These are phyloP conservation scores for Uronychia binucleata DNA, from an alignment of 73 alveolate species.

Conservation along the genomic window DNA sequence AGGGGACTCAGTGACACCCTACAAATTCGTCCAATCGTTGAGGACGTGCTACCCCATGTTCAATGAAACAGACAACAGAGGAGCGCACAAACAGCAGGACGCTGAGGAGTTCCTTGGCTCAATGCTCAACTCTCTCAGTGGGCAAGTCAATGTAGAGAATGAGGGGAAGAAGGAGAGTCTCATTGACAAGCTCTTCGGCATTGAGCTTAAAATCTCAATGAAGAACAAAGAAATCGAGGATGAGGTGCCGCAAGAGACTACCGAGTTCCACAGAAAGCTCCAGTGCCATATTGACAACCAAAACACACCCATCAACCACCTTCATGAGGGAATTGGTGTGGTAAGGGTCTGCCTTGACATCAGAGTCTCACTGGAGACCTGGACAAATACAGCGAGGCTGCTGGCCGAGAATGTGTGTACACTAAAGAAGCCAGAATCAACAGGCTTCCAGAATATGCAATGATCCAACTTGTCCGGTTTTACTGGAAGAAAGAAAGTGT, in stretches of 20 bases:
- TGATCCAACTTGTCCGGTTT: slow-evolving; percentile 94
- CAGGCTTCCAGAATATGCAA: slow-evolving; percentile 89
- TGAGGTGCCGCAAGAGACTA: slow-evolving; percentile 71
- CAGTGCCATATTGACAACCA: slow-evolving; percentile 91
- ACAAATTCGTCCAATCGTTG: slow-evolving; percentile 72
- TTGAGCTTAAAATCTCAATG: slow-evolving; percentile 82
- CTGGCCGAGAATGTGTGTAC: slow-evolving; percentile 80
- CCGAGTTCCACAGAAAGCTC: slow-evolving; percentile 75
- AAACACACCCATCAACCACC: slow-evolving; percentile 83
- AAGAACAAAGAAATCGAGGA: slow-evolving; percentile 76
- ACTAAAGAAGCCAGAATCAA: slow-evolving; percentile 83
- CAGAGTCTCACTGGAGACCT: slow-evolving; percentile 87
- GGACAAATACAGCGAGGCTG: slow-evolving; percentile 81
- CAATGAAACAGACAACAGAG: slow-evolving; percentile 89
- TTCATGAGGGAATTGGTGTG: slow-evolving; percentile 92
- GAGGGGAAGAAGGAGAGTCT: slow-evolving; percentile 71
- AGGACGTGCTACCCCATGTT: slow-evolving; percentile 89
- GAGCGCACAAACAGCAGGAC: slow-evolving; percentile 93
- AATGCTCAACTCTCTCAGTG: slow-evolving; percentile 69
- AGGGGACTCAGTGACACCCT: slow-evolving; percentile 83
- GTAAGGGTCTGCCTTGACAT: too few species aligned
- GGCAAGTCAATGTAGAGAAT: slow-evolving; percentile 51
- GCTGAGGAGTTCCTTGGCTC: slow-evolving; percentile 97
- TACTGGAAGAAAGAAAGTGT: slow-evolving; percentile 93
- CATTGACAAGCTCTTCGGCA: slow-evolving; percentile 88